Evolutionary conservation across 1,284 basidiomycete species (phyloP), one percentile per base, ranked within the genome.

Genomic region (Apiotrichum porosum): DNA sequence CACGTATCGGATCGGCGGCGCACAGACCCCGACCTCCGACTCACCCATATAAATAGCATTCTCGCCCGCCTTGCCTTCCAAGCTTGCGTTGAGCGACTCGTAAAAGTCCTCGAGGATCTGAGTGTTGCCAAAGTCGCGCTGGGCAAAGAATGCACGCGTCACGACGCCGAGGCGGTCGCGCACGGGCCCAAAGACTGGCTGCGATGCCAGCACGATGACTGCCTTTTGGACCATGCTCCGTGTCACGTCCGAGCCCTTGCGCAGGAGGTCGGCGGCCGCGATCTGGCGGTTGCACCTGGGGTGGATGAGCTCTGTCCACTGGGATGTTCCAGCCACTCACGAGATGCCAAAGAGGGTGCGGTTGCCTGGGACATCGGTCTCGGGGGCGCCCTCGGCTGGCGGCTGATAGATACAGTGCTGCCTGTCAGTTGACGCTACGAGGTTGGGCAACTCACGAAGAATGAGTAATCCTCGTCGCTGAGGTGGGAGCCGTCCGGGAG

Each of bases 171-270:
- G 78, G 61, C 91, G 93, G 67, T 97, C 92, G 34, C 67, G 60
- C 52, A 71, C 68, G 9, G 68, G 68, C 9, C 71, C 72, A 66
- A 93, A 94, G 2, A 92, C 80, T 0, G 89, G 89, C 62, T 88
- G 89, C 5, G 84, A 85, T 3, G 90, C 92, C 30, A 98, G 78
- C 2, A 98, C 88, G 0, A 98, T 89, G 4, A 99, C 88, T 0
- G 95, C 94, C 69, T 98, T 99, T 71, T 99, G 94, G 0, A 99
- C 94, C 14, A 86, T 97, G 23, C 88, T 91, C 17, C 94, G 82
- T 6, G 94, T 97, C 9, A 98, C 90, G 62, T 97, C 91, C 14
- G 82, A 78, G 22, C 83, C 82, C 62, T 87, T 87, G 45, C 85
- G 83, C 6, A 91, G 76, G n/a, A 99, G 78, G 18, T 84, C 79